Evolutionary conservation across 768 basidiomycete genomes (phyloP).

Genomic region (Suillus variegatus): DNA sequence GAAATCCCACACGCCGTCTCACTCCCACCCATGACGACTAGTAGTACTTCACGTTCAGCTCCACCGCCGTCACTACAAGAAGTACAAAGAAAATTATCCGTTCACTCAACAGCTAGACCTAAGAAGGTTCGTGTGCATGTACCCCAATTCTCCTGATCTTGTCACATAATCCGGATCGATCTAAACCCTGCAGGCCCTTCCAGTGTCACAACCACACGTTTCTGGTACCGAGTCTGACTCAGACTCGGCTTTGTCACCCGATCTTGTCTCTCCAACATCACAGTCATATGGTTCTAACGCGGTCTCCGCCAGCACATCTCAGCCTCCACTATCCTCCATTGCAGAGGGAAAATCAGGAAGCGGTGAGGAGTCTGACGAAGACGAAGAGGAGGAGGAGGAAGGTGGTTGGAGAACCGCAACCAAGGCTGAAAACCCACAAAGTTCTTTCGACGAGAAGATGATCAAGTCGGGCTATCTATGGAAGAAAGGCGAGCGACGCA

Average conservation of each 20-base stretch:
- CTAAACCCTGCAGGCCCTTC: conserved; percentile 30
- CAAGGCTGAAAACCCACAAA: conserved; percentile 41
- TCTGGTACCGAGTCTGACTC: conserved; percentile 89
- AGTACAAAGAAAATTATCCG: conserved; percentile 81
- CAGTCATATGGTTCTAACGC: conserved; percentile 36
- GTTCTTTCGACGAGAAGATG: conserved; percentile 64
- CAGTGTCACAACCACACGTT: conserved; percentile 35
- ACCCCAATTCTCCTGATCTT: background rate
- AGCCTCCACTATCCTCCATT: conserved; percentile 71
- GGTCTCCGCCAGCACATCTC: conserved; percentile 33
- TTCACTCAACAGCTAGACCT: conserved; percentile 61
- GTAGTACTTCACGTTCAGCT: conserved; percentile 24
- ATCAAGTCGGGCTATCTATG: conserved; percentile 92
- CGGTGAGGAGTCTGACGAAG: conserved; percentile 78
- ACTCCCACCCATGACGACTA: conserved; percentile 17
- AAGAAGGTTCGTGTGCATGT: conserved; percentile 40
- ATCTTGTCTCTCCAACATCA: conserved; percentile 41
- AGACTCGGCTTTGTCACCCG: conserved; percentile 66
- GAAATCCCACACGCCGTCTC: conserved; percentile 19
- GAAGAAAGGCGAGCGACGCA: conserved; percentile 97
- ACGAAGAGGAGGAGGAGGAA: conserved; percentile 67
- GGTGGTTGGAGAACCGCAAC: conserved; percentile 65
- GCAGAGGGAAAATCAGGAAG: conserved; percentile 71
- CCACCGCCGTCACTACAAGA: conserved; percentile 84
- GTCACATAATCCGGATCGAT: conserved; percentile 18